Evolutionary conservation across 2,329 filamentous ascomycete genomes (phyloP), one percentile per base, ranked within the genome.

Genomic region (Nigrospora oryzae): DNA sequence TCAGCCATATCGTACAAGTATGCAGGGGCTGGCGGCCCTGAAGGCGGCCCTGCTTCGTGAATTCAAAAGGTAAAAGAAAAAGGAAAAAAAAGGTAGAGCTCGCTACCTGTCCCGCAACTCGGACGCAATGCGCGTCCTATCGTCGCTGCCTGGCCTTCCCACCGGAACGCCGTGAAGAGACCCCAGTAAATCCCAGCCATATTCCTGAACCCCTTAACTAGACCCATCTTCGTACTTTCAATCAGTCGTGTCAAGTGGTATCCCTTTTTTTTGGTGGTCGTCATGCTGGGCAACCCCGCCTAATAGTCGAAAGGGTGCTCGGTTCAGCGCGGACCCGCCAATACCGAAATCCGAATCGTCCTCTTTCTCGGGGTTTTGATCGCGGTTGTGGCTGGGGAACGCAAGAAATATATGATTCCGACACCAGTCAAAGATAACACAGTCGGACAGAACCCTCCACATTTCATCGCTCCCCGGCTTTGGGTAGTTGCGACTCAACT

Each of bases 401-500:
- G 23, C 23, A 36, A 23, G 33, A 36, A 35, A 42, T 42, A 42
- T 42, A 42, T 33, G 36, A 34, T 42, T 42, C 23, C 36, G 40
- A 42, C 14, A 42, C 13, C 6, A 30, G 40, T 42, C 32, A 33
- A 41, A 34, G 23, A 33, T 33, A 19, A 41, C 39, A 41, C 19
- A 31, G 40, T 36, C 35, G 36, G 28, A 36, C 46, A 16, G 35
- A 38, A 32, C 23, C 36, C 12, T 46, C 23, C 23, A 28, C 23
- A 10, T 28, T 7, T 28, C 37, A 53, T 49, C 47, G 44, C 19
- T 54, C 49, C n/a, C 35, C 39, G 39, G 52, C 55, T 43, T 73
- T 74, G 43, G 68, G 69, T 46, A 63, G 65, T 52, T 77, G 69
- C 49, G 77, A 62, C 56, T 79, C 76, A 51, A 77, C 75, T 34